phyloP scores from a whole-genome alignment of 163 green algal species.

The Scenedesmus sp. region DNA sequence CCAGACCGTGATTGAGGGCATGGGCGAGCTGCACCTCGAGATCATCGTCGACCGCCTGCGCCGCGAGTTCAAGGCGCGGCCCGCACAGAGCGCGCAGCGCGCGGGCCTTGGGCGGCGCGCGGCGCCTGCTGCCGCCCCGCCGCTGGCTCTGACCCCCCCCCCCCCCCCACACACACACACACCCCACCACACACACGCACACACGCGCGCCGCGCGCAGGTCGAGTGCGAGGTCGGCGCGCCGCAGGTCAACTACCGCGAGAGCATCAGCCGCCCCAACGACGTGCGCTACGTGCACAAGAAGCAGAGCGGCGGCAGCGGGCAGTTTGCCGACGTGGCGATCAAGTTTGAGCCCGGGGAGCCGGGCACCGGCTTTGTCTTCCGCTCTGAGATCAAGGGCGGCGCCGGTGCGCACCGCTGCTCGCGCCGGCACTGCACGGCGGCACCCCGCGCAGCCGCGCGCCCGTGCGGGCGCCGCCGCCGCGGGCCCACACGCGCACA shows the following conservation, averaged over 20 bases:
- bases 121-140: too few relatives aligned
- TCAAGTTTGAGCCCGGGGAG: slow-evolving; percentile 97
- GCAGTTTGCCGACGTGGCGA: slow-evolving; percentile 97
- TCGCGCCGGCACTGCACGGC: too few relatives aligned
- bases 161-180: too few relatives aligned
- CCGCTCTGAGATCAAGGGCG: slow-evolving; percentile 96
- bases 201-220: too few relatives aligned
- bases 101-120: too few relatives aligned
- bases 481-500: neutral
- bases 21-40: slow-evolving; percentile 99
- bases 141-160: neutral
- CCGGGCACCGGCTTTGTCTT: slow-evolving; percentile 96
- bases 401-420: slow-evolving; percentile 34
- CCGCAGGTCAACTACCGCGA: slow-evolving; percentile 93
- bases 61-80: slow-evolving; percentile 96
- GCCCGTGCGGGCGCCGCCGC: too few relatives aligned
- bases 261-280: slow-evolving; percentile 75
- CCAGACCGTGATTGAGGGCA: slow-evolving; percentile 98
- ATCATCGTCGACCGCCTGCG: slow-evolving; percentile 98
- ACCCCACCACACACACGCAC: too few relatives aligned
- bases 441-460: too few relatives aligned
- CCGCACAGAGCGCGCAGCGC: slow-evolving; percentile 2
- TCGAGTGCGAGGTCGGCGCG: slow-evolving; percentile 50
- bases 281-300: slow-evolving; percentile 98
- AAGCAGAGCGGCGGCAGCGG: slow-evolving; percentile 97